Conservation (phyloP, 768 basidiomycete genomes). For the Psilocybe cyanescens region DNA sequence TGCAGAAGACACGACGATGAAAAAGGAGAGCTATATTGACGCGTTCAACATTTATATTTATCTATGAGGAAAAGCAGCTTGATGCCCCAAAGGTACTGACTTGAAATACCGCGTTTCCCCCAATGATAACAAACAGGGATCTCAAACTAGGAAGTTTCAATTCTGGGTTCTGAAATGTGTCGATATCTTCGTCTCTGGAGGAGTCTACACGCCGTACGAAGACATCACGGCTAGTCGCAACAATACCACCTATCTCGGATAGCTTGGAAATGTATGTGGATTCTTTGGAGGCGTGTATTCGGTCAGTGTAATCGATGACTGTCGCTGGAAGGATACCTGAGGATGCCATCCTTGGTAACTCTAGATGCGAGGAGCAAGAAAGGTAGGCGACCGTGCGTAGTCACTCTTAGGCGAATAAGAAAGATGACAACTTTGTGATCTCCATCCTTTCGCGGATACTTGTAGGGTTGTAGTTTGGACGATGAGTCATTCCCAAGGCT, state of each 20-base stretch:
- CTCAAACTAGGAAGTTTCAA: conserved; percentile 30
- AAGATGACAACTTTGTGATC: neutral
- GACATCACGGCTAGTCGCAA: conserved; percentile 15
- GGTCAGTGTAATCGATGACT: conserved; percentile 20
- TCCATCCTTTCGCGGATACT: neutral
- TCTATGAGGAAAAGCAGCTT: neutral
- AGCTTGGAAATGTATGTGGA: conserved; percentile 18
- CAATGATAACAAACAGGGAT: conserved; percentile 31
- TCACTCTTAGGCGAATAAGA: neutral
- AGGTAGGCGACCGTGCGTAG: too few relatives aligned
- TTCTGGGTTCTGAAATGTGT: conserved; percentile 20
- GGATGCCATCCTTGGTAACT: conserved; percentile 17
- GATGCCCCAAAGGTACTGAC: conserved; percentile 12
- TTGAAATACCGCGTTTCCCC: conserved; percentile 33
- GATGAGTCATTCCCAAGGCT: neutral
- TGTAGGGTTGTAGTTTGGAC: neutral
- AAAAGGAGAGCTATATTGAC: conserved; percentile 58
- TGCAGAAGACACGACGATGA: conserved; percentile 70
- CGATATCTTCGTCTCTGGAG: neutral
- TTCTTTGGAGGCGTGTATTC: conserved; percentile 4
- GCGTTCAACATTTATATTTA: neutral
- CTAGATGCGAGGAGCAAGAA: neutral
- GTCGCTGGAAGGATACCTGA: conserved; percentile 18
- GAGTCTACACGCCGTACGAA: conserved; percentile 17
- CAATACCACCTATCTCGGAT: conserved; percentile 16